Conservation (phyloP, 2,329 filamentous ascomycete species). For the Gyromitra esculenta region DNA sequence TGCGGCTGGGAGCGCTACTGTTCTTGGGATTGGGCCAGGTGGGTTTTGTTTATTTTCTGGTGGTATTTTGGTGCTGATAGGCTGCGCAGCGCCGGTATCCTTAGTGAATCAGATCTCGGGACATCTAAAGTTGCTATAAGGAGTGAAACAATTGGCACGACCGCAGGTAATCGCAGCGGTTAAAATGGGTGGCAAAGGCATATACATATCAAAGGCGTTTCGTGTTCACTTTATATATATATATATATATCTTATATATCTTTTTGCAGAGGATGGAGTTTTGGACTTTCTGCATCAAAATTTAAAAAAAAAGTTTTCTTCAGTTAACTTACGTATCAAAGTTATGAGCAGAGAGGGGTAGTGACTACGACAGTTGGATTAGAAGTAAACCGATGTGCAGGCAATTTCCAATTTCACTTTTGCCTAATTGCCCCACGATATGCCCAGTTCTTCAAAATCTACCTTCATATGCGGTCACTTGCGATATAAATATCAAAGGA, state of each 20-base stretch:
- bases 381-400: background rate
- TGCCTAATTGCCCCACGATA: background rate
- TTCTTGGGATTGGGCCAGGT: conserved; percentile 78
- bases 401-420: background rate
- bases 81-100: conserved; percentile 75
- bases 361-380: background rate
- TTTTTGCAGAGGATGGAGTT: conserved; percentile 16
- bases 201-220: conserved; percentile 34
- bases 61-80: conserved; percentile 36
- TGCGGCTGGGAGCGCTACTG: conserved; percentile 88
- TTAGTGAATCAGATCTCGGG: conserved; percentile 87
- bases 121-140: conserved; percentile 79
- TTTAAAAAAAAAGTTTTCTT: background rate
- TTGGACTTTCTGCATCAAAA: background rate
- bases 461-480: conserved; percentile 2
- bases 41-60: conserved; percentile 18
- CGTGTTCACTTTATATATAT: conserved; percentile 21
- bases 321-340: background rate
- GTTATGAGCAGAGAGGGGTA: background rate
- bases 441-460: background rate
- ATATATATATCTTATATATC: conserved; percentile 12
- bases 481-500: background rate
- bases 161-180: background rate
- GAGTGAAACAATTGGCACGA: background rate
- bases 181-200: background rate